Evolutionary conservation across 805 yeast species (phyloP).

Genomic region (Barnettozyma siamensis): DNA sequence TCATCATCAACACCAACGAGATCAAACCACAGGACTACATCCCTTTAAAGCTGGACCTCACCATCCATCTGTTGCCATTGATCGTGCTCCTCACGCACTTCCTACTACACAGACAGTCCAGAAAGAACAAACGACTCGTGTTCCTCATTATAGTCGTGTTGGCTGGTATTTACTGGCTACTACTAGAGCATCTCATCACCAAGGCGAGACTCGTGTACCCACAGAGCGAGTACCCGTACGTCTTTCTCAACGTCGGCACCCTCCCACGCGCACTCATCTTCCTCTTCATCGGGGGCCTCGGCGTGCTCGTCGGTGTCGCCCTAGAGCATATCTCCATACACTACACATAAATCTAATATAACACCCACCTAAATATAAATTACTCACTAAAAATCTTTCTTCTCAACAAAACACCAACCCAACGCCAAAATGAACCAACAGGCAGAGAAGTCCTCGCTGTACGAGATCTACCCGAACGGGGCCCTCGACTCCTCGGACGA

Average conservation of each 20-base stretch:
- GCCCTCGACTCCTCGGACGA: conserved; percentile 5
- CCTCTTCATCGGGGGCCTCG: conserved; percentile 35
- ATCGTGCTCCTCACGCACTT: conserved; percentile 48
- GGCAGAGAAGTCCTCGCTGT: conserved; percentile 7
- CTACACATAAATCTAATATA: too few species aligned
- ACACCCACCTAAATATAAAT: too few species aligned
- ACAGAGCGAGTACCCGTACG: conserved; percentile 49
- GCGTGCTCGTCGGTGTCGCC: conserved; percentile 27
- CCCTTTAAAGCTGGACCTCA: conserved; percentile 47
- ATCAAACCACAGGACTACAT: conserved; percentile 28
- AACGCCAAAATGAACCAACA: conserved; percentile 2
- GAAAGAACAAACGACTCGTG: conserved; percentile 32
- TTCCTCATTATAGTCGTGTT: conserved; percentile 33
- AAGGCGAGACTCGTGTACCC: conserved; percentile 2
- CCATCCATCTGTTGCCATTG: conserved; percentile 57
- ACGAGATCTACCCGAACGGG: conserved; percentile 5
- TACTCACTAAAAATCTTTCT: neutral
- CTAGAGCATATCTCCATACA: too few species aligned
- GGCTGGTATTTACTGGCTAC: conserved; percentile 47
- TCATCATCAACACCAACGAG: conserved; percentile 36
- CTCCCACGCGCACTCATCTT: conserved; percentile 44
- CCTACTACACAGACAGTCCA: conserved; percentile 45
- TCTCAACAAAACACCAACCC: neutral
- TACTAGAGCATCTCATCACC: conserved; percentile 31
- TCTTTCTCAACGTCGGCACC: conserved; percentile 52